Percentiles rank a stretch among this genome's conserved stretches.
Evolutionary conservation across 129 eudicot species (phyloP).

Genomic region (Lactuca sativa): DNA sequence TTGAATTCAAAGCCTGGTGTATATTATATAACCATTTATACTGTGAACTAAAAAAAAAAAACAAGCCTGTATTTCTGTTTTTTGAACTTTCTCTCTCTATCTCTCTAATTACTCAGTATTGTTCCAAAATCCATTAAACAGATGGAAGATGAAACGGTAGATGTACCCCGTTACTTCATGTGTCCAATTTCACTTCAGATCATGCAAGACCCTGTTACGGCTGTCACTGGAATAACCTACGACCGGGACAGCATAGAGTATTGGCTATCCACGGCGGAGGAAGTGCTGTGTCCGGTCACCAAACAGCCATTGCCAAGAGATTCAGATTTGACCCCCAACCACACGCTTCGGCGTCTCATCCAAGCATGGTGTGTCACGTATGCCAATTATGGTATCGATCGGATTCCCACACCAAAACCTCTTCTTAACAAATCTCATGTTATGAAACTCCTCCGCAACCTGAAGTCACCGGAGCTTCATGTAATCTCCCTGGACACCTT

Average conservation of each 20-base stretch:
- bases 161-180: constrained; percentile 63
- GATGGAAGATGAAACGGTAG: constrained; percentile 51
- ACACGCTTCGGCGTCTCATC: constrained; percentile 75
- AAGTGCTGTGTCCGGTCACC: constrained; percentile 57
- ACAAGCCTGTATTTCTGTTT: background rate
- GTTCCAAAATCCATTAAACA: constrained; percentile 10
- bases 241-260: constrained; percentile 69
- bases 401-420: constrained; percentile 74
- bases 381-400: constrained; percentile 56
- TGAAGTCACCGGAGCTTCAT: constrained; percentile 30
- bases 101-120: background rate
- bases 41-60: background rate
- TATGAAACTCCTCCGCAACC: constrained; percentile 47
- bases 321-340: constrained; percentile 74
- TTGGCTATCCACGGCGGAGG: constrained; percentile 60
- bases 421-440: constrained; percentile 43
- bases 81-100: background rate
- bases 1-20: background rate
- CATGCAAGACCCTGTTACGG: constrained; percentile 89
- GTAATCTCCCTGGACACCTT: constrained; percentile 37
- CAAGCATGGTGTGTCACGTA: constrained; percentile 81
- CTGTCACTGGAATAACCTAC: constrained; percentile 81
- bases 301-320: constrained; percentile 52
- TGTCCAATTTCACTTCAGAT: constrained; percentile 89
- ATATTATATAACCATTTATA: background rate